These are phyloP conservation scores for Aphanoascus verrucosus DNA, from an alignment of 2,329 filamentous ascomycete genomes.

Conservation along the genomic window DNA sequence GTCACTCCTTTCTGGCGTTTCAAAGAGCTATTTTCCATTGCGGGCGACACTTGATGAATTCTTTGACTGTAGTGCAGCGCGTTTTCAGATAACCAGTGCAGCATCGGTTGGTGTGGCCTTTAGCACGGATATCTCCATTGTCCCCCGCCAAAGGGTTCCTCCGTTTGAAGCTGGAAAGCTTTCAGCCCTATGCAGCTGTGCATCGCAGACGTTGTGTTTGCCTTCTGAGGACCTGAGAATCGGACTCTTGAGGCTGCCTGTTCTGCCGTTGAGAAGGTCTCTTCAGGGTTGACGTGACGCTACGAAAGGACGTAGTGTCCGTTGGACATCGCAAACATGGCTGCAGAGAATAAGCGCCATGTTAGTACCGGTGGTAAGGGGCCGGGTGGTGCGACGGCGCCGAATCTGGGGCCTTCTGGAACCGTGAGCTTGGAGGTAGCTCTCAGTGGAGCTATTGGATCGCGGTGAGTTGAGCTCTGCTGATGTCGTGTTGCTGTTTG, in stretches of 20 bases:
- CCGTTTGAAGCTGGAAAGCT: not conserved
- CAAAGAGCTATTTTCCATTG: not conserved
- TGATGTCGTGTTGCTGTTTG: not conserved
- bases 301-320: slow-evolving; percentile 11
- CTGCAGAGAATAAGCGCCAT: slow-evolving; percentile 49
- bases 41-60: not conserved
- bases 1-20: slow-evolving; percentile 10
- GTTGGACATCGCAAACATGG: slow-evolving; percentile 13
- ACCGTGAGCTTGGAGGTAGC: slow-evolving; percentile 43
- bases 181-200: not conserved
- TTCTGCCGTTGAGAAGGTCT: not conserved
- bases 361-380: slow-evolving; percentile 43
- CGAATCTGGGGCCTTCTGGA: slow-evolving; percentile 32
- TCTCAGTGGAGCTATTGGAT: slow-evolving; percentile 51
- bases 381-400: slow-evolving; percentile 32
- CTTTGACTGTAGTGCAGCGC: not conserved
- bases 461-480: slow-evolving; percentile 42
- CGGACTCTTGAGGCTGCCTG: not conserved
- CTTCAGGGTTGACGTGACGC: slow-evolving; percentile 6
- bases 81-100: not conserved
- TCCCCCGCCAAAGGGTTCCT: not conserved
- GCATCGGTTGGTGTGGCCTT: not conserved
- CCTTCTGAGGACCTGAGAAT: not conserved
- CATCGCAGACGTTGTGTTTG: not conserved
- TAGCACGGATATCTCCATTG: not conserved